Conservation (phyloP, 1,284 basidiomycete genomes). For the Inonotus hispidus region DNA sequence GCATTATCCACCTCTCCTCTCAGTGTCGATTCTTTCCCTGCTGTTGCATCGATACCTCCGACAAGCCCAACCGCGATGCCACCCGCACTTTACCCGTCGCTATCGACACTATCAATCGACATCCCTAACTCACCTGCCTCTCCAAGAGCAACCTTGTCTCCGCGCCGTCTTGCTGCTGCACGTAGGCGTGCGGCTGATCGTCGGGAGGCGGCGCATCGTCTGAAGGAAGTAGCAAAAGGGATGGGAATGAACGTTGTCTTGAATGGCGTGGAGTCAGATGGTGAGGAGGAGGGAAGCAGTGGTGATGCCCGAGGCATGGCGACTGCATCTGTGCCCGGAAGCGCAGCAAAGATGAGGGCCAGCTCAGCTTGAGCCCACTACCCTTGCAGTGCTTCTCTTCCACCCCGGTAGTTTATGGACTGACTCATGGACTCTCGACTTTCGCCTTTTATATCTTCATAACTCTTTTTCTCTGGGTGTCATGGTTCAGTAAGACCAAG, state of each 20-base stretch:
- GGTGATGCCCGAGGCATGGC: neutral
- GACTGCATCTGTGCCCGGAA: neutral
- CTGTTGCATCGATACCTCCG: neutral
- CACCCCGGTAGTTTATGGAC: neutral
- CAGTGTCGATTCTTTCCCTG: neutral
- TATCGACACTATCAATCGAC: constrained; percentile 14
- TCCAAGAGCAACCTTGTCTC: constrained; percentile 5
- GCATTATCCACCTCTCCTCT: neutral
- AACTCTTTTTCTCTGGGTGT: no score
- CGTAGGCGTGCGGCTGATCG: constrained; percentile 10
- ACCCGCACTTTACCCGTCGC: constrained; percentile 8
- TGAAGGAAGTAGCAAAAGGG: constrained; percentile 1
- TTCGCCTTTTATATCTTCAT: no score
- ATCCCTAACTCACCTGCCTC: constrained; percentile 4
- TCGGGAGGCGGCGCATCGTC: constrained; percentile 3
- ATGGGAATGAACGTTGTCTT: constrained; percentile 11
- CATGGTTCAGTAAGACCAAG: no score
- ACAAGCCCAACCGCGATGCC: neutral
- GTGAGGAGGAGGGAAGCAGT: neutral
- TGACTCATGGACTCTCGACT: neutral
- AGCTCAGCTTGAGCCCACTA: neutral
- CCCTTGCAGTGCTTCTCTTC: neutral
- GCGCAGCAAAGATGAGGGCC: neutral
- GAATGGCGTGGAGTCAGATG: neutral
- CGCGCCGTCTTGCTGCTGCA: constrained; percentile 12